Base-by-base conservation (phyloP, 2,329 filamentous ascomycete genomes). In the Aureobasidium lini region DNA sequence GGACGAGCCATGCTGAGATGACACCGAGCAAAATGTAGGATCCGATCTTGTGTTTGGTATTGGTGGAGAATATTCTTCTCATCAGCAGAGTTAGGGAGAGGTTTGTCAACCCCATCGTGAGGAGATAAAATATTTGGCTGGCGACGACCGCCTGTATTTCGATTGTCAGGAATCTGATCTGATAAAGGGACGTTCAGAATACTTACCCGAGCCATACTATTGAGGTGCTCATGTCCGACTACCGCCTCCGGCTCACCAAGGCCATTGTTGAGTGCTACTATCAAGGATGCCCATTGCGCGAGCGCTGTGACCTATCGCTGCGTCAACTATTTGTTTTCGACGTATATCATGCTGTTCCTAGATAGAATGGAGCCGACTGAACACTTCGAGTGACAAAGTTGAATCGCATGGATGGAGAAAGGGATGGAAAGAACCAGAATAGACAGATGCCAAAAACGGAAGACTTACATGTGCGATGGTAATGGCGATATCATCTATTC, bases 31-130 rank as follows among this genome's bases (percentile, higher is more conserved):
- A 37, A 34, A 40, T 58, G 57, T 46, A 62, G 57, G 31, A 69
- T 64, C 18, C 63, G 62, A 40, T 64, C 65, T 57, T 57, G 43
- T 57, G 54, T 48, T 48, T 57, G 9, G 54, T 34, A 9, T 57
- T 57, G 2, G 54, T 57, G 5, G 54, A 39, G 57, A 70, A 68
- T 34, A 70, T 62, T 13, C 68, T 63, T 46, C 66, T 65, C 64
- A 70, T 66, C n/a, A 70, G 66, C 23, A 65, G 64, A 2, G 68
- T 63, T 36, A 70, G 65, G 40, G 67, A 67, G 43, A 64, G 59
- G 54, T 69, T 70, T 36, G 68, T 66, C 28, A 67, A 52, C 16
- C 61, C 63, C 13, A 69, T 44, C 7, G 64, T 59, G 9, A 65
- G 28, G 15, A 70, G 65, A 47, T 68, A 65, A 36, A 70, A 58